Evolutionary conservation across 1,284 basidiomycete species (phyloP), one percentile per base, ranked within the genome.

Genomic region (Cutaneotrichosporon sp.): DNA sequence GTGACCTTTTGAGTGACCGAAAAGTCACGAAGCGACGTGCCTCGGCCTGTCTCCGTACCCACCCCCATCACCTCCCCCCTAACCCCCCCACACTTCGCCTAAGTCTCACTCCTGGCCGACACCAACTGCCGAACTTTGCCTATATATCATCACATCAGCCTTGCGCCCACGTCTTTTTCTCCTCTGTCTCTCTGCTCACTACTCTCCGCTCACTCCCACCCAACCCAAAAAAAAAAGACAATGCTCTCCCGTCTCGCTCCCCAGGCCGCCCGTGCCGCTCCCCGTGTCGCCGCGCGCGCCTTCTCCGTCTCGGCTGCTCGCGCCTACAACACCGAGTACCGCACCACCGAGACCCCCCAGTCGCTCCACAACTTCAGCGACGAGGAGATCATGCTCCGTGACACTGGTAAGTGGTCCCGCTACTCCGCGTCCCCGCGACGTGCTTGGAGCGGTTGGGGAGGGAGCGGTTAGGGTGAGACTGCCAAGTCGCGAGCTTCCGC

Each of bases 361-460:
- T 68, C 65, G 46, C 77, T 94, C 24, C 84, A 86, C 68, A 82
- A 81, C 10, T 90, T 91, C 63, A 90, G 88, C 10, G 90, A 94
- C 38, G 92, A 97, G 68, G 92, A 97, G 75, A 77, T 85, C 55
- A 88, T 94, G 85, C 80, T 96, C 20, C 81, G 88, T 37, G 92
- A 97, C 60, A 82, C 87, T 12, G 90, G 90, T 91, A 61, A 64
- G 76, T 56, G 25, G 3, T 12, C 16, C 10, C 31, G 43, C 9
- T 16, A n/a, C 17, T 3, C 3, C 16, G 17, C 31, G n/a, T 11
- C 31, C 5, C 5, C 31, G 31, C 31, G 10, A 11, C 12, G 5
- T 4, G 31, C 12, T 11, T n/a, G 12, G 12, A 12, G 31, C 4
- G 10, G 29, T n/a, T 24, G 43, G 9, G 14, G 41, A 31, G 29